phyloP scores from a whole-genome alignment of 2,329 filamentous ascomycete genomes.

The Colletotrichum spinosum region DNA sequence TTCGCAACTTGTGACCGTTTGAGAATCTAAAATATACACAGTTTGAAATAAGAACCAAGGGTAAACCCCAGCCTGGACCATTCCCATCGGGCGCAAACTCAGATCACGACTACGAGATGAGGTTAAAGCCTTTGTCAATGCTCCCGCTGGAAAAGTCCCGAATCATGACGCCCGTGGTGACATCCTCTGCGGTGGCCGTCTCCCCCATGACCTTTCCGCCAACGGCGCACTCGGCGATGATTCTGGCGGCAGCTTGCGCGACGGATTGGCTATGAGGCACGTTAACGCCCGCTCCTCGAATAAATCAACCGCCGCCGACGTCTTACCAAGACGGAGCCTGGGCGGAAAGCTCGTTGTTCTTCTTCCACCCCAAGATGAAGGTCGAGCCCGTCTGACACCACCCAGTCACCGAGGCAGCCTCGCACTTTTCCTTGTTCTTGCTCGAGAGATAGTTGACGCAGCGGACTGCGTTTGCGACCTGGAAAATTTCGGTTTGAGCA shows the following conservation, averaged over 20 bases:
- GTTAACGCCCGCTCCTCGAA: not conserved
- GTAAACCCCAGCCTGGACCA: too few species aligned
- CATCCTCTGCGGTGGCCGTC: conserved; percentile 8
- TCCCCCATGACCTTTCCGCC: conserved; percentile 17
- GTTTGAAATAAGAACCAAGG: too few species aligned
- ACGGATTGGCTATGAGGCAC: too few species aligned
- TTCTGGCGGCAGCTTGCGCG: not conserved
- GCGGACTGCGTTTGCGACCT: not conserved
- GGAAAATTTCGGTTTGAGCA: not conserved
- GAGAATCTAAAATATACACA: too few species aligned
- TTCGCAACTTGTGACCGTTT: too few species aligned
- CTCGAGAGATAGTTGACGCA: conserved; percentile 11
- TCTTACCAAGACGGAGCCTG: conserved; percentile 15
- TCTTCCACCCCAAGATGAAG: conserved; percentile 25
- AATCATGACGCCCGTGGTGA: conserved; percentile 15
- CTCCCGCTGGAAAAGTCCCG: conserved; percentile 7
- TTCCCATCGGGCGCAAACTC: too few species aligned
- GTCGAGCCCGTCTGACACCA: conserved; percentile 1
- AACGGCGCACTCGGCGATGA: conserved; percentile 15
- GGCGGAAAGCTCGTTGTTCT: conserved; percentile 4
- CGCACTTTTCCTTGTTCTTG: not conserved
- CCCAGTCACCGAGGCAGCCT: not conserved
- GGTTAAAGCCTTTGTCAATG: not conserved
- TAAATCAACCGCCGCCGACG: not conserved
- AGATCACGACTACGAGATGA: not conserved